Evolutionary conservation across 192 early-diverging fungal species (phyloP).

Genomic region (Thamnidium elegans): DNA sequence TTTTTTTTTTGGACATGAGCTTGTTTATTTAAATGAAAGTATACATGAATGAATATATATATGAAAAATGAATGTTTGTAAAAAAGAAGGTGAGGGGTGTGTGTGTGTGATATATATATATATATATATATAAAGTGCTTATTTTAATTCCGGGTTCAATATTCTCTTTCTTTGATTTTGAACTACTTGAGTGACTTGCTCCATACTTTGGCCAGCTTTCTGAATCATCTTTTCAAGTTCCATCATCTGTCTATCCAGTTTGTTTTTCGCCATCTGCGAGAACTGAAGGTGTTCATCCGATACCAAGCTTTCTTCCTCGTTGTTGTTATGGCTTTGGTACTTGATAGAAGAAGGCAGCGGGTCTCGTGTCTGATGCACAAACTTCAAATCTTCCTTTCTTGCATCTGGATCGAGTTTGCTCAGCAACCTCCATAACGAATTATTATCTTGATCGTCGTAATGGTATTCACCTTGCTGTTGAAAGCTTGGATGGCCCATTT

Average conservation of each 20-base stretch:
- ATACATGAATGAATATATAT: neutral
- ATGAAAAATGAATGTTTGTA: neutral
- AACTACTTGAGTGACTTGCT: constrained; percentile 15
- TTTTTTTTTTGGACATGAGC: neutral
- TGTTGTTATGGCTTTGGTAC: neutral
- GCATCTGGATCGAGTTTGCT: constrained; percentile 16
- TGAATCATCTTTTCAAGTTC: constrained; percentile 21
- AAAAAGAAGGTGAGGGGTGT: neutral
- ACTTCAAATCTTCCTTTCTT: neutral
- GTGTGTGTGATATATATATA: neutral
- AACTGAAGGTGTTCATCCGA: neutral
- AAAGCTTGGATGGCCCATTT: neutral
- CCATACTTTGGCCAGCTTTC: constrained; percentile 24
- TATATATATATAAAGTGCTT: neutral
- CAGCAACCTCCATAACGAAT: constrained; percentile 5
- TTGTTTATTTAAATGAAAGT: no score
- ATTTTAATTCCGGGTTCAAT: no score
- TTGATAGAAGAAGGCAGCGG: no score
- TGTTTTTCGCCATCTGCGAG: constrained; percentile 4
- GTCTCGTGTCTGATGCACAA: neutral
- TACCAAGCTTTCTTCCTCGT: neutral
- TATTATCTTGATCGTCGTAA: neutral
- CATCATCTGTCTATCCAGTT: constrained; percentile 19
- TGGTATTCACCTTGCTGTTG: neutral
- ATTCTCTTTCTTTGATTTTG: constrained; percentile 16